These are phyloP conservation scores for Magnaporthiopsis rhizophila DNA, from an alignment of 2,329 filamentous ascomycete species.

Conservation along the genomic window DNA sequence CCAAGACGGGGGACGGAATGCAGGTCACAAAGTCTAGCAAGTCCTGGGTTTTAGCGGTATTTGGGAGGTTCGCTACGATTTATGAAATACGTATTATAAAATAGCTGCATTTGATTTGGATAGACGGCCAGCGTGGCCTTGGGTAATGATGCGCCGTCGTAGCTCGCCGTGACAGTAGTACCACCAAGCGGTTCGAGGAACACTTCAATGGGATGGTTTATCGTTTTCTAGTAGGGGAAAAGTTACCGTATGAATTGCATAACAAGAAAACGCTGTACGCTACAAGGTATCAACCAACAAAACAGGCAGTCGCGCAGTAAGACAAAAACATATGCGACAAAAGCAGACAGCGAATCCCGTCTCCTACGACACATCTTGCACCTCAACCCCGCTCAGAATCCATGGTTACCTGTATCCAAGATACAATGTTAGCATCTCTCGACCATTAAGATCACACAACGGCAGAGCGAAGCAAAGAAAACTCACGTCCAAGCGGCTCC, in stretches of 20 bases:
- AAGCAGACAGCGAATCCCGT: neutral
- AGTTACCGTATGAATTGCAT: no score
- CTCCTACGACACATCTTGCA: neutral
- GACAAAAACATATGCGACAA: neutral
- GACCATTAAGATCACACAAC: neutral
- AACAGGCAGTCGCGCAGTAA: neutral
- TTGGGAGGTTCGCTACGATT: neutral
- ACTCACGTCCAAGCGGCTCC: slow-evolving; percentile 60
- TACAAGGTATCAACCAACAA: neutral
- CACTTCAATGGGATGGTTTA: no score
- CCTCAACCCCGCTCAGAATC: neutral
- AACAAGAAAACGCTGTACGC: no score
- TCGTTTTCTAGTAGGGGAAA: no score
- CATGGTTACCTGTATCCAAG: neutral
- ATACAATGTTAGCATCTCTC: neutral
- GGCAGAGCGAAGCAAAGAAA: neutral
- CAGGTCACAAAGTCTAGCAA: neutral
- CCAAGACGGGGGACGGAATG: neutral
- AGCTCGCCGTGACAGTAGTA: no score
- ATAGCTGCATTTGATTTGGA: neutral
- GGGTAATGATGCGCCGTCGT: no score
- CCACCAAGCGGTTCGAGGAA: no score
- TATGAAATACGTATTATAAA: neutral
- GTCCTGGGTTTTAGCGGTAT: neutral
- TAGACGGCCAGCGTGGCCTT: neutral